phyloP scores from a whole-genome alignment of 345 rosid species.

The Odontarrhena argentea region DNA sequence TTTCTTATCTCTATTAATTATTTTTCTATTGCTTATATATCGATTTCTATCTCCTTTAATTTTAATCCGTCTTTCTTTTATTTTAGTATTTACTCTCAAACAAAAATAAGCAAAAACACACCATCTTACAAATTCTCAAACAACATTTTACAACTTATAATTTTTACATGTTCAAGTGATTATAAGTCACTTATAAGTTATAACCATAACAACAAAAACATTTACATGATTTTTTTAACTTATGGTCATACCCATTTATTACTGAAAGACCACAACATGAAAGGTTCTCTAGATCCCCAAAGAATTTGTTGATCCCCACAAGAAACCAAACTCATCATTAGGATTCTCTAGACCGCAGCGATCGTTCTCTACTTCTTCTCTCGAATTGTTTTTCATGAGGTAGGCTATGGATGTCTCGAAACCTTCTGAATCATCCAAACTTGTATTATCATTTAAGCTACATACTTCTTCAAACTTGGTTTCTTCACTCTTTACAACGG shows the following conservation, averaged over 20 bases:
- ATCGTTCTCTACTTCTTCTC: slow-evolving; percentile 22
- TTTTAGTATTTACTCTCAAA: neutral
- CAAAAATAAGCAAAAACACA: neutral
- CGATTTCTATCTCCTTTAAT: no score
- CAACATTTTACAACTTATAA: no score
- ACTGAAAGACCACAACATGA: neutral
- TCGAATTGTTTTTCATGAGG: slow-evolving; percentile 22
- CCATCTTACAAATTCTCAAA: neutral
- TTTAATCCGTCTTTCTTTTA: neutral
- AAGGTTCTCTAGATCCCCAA: slow-evolving; percentile 4
- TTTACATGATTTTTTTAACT: no score
- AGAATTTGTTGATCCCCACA: neutral
- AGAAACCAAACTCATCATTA: slow-evolving; percentile 11
- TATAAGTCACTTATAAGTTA: no score
- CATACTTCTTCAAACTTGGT: neutral
- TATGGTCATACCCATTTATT: neutral
- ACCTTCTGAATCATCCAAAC: slow-evolving; percentile 21
- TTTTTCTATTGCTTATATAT: no score
- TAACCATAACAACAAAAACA: no score
- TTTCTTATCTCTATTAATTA: no score
- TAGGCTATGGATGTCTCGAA: slow-evolving; percentile 10
- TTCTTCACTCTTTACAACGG: slow-evolving; percentile 1
- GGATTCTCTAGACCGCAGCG: slow-evolving; percentile 11
- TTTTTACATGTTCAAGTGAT: no score
- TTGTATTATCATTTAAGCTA: neutral